Conservation (phyloP, 768 basidiomycete genomes). For the Galerina sulciceps region DNA sequence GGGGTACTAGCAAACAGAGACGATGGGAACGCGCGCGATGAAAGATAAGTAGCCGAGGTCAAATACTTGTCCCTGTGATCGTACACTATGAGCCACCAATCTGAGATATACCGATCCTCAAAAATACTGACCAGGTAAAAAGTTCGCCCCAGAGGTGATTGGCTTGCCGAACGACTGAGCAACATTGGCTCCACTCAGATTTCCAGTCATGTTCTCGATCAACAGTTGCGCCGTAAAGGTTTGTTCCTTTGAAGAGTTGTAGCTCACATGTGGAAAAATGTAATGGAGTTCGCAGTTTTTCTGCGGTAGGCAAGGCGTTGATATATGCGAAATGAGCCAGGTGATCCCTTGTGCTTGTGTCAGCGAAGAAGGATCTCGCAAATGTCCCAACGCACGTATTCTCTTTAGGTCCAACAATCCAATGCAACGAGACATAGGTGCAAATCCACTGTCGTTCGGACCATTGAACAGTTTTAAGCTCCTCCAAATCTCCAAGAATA, state of each 20-base stretch:
- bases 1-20: constrained; percentile 66
- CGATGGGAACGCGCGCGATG: constrained; percentile 91
- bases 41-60: constrained; percentile 74
- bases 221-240: constrained; percentile 75
- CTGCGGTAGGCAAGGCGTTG: constrained; percentile 60
- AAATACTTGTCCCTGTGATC: constrained; percentile 69
- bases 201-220: constrained; percentile 69
- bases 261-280: constrained; percentile 71
- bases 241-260: constrained; percentile 73
- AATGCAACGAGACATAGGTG: constrained; percentile 69
- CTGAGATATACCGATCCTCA: background rate
- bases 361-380: background rate
- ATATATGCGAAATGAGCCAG: constrained; percentile 66
- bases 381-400: constrained; percentile 30
- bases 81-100: constrained; percentile 10
- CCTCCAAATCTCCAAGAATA: constrained; percentile 34
- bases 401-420: constrained; percentile 44
- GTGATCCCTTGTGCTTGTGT: constrained; percentile 15
- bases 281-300: constrained; percentile 70
- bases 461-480: constrained; percentile 41
- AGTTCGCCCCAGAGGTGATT: constrained; percentile 46
- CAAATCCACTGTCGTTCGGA: constrained; percentile 71
- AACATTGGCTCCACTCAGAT: constrained; percentile 65
- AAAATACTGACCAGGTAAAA: constrained; percentile 67
- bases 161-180: constrained; percentile 34